phyloP scores from a whole-genome alignment of 192 early-diverging fungal genomes.

The Pilaira anomala region DNA sequence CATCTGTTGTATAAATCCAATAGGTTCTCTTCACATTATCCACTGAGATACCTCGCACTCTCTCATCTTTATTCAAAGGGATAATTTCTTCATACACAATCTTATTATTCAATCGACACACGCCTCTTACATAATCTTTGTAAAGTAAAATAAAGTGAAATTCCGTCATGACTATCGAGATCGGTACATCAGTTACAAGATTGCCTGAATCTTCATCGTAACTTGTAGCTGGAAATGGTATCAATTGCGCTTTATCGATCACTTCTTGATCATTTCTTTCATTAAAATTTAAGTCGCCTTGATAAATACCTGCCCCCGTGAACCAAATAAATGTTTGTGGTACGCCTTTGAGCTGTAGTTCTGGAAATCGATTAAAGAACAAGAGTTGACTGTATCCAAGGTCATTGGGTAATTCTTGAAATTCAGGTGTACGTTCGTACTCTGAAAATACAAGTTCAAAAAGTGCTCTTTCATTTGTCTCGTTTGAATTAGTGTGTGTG shows the following conservation, averaged over 20 bases:
- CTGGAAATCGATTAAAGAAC: constrained; percentile 66
- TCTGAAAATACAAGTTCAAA: constrained; percentile 75
- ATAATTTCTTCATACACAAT: constrained; percentile 81
- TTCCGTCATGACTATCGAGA: constrained; percentile 78
- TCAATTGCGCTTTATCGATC: constrained; percentile 35
- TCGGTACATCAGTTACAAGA: constrained; percentile 53
- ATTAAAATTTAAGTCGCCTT: constrained; percentile 75
- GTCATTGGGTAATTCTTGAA: constrained; percentile 53
- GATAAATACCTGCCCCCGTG: constrained; percentile 84
- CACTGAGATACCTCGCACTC: constrained; percentile 60
- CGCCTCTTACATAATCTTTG: constrained; percentile 66
- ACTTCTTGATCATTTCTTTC: constrained; percentile 69
- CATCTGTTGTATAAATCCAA: constrained; percentile 85
- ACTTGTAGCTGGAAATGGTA: constrained; percentile 21
- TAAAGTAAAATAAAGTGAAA: constrained; percentile 89
- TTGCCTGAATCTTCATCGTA: constrained; percentile 35
- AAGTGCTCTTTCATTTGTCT: constrained; percentile 48
- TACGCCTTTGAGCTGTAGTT: constrained; percentile 56
- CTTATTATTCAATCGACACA: constrained; percentile 76
- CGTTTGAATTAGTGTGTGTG: constrained; percentile 37
- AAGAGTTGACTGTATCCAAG: constrained; percentile 55
- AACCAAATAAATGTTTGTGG: constrained; percentile 88
- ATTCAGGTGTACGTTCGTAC: constrained; percentile 64
- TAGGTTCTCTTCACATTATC: constrained; percentile 80
- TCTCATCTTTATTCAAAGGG: constrained; percentile 44